Percentiles rank a stretch among this genome's conserved stretches.
Conservation (phyloP, 2,329 filamentous ascomycete genomes). For the Apiospora pterosperma region DNA sequence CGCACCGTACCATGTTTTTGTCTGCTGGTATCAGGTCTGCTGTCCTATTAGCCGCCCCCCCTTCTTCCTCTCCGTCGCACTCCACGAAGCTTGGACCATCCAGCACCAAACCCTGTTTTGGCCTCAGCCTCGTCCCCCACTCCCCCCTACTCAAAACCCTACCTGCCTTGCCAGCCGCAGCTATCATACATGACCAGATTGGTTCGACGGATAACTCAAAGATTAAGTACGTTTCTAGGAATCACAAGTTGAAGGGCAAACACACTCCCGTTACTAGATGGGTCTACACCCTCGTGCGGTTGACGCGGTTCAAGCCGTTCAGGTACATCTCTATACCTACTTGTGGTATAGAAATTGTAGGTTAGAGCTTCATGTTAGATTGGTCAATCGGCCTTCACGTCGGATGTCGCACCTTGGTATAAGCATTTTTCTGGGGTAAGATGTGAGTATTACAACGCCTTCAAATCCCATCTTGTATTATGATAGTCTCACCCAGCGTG, state of each 20-base stretch:
- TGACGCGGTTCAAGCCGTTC: no score
- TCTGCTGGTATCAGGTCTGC: background rate
- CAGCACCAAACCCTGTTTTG: background rate
- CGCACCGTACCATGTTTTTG: background rate
- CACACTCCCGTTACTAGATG: background rate
- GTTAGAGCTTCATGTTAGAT: background rate
- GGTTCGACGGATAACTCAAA: background rate
- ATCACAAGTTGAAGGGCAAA: background rate
- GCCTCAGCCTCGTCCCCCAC: background rate
- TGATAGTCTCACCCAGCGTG: background rate
- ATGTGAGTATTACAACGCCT: background rate
- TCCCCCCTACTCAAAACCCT: background rate
- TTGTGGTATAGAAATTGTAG: background rate
- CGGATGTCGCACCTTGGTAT: background rate
- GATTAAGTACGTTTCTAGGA: no score
- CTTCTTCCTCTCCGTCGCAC: background rate
- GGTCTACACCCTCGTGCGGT: no score
- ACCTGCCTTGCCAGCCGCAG: background rate
- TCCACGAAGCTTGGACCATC: conserved; percentile 1
- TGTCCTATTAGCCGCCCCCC: background rate
- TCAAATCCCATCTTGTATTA: background rate
- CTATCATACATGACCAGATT: no score
- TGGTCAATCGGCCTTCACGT: background rate
- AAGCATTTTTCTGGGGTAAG: background rate
- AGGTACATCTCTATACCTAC: background rate